Evolutionary conservation across 192 early-diverging fungal genomes (phyloP), one percentile per base, ranked within the genome.

Genomic region (Diversispora epigaea): DNA sequence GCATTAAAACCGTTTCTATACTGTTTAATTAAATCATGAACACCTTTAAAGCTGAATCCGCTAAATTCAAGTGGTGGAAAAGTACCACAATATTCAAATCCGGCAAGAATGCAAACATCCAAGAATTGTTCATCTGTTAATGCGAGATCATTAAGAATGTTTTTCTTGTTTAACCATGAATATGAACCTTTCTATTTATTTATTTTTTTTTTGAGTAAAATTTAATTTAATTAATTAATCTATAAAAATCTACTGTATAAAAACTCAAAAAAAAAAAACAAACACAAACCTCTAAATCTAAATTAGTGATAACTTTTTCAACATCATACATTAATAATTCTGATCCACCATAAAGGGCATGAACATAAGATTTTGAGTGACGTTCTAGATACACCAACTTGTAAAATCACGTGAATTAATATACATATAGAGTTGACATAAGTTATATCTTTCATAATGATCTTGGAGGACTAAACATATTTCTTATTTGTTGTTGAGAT

Each of bases 61-160:
- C 81, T 79, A 60, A 82, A 79, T 40, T 80, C 76, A 73, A 94
- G 83, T 41, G 91, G 86, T 63, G 91, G 91, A 70, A 93, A 92
- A 1, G 89, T 92, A 47, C 84, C 82, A 68, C 86, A 88, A 81
- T 89, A 88, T 60, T 94, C 92, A 58, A 87, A 92, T 45, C 93
- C 93, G 7, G 92, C 92, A 68, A 94, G 79, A 68, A 94, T 90
- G 78, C 93, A 94, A 46, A 89, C 82, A 75, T 94, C 93, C 54
- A 93, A 79, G 64, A 94, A 86, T 66, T 91, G 93, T 11, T 93
- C 92, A 40, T 86, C 79, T 3, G 85, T 69, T 43, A 94, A 74
- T 21, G 83, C 79, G 62, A 93, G 78, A 75, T 89, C 88, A 55
- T 72, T 75, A 14, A 91, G 78, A 9, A 92, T 82, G 17, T 80